Base-by-base conservation (phyloP, 1,139 yeast species). In the Candida sojae region DNA sequence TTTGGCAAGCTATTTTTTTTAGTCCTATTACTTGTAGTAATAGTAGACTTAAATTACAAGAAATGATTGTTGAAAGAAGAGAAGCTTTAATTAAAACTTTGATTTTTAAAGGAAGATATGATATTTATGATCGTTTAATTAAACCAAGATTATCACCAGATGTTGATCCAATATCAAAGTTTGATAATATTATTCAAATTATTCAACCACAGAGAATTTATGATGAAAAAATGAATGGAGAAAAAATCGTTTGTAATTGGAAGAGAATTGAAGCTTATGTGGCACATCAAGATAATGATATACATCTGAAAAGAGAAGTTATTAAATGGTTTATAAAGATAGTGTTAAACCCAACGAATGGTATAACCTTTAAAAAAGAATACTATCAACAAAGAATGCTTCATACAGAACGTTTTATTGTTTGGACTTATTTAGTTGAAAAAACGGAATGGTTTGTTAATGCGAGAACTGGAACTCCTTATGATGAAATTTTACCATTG, bases 391-490 rank as follows among this genome's bases (percentile, higher is more conserved):
- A 39, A 4, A 39, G 44, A 37, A 10, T 42, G 12, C 13, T 38
- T 3, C 23, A 37, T 4, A 45, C 42, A 9, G 37, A 38, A n/a
- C n/a, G 29, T 31, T 51, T 51, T 41, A 25, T 50, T 6, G 34
- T 32, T n/a, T 47, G 35, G 37, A 37, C 52, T 2, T 41, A 47
- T n/a, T 6, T 41, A 2, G 28, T 52, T 21, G 55, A 53, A 23
- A 33, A 39, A 2, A 9, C 12, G 1, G 41, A 43, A 6, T 53
- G 56, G 56, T 45, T 48, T 26, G 9, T 9, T 1, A 25, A 39
- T 21, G n/a, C 39, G 6, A 21, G 23, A 10, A 36, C 28, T 6
- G n/a, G 29, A 9, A 23, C 46, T 2, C 37, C 36, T 3, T 53
- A 52, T 43, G 48, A 49, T 30, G 40, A 39, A 5, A 12, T 50